These are phyloP conservation scores for Scheffersomyces segobiensis DNA, from an alignment of 1,139 yeast species.

Conservation along the genomic window DNA sequence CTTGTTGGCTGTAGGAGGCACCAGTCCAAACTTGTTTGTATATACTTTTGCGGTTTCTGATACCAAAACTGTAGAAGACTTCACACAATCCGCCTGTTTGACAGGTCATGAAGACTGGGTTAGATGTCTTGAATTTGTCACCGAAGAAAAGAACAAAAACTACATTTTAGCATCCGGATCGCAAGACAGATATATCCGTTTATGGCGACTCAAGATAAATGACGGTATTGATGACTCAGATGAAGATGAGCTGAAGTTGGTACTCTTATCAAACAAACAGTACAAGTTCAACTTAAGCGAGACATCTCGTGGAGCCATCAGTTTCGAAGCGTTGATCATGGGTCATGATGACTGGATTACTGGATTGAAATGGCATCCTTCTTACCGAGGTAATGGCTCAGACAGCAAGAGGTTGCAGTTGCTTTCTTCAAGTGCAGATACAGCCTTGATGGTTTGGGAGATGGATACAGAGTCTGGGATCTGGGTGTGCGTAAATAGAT, in stretches of 20 bases:
- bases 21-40: conserved; percentile 58
- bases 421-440: conserved; percentile 88
- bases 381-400: conserved; percentile 5
- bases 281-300: conserved; percentile 50
- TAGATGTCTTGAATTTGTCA: conserved; percentile 65
- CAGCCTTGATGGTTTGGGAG: conserved; percentile 94
- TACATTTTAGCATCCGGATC: conserved; percentile 80
- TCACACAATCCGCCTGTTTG: conserved; percentile 51
- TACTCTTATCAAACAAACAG: conserved; percentile 64
- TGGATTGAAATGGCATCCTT: conserved; percentile 78
- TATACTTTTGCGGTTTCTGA: conserved; percentile 40
- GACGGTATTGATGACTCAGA: conserved; percentile 58
- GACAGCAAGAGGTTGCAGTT: conserved; percentile 48
- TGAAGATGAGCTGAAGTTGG: conserved; percentile 55
- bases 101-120: conserved; percentile 97
- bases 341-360: conserved; percentile 99
- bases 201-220: conserved; percentile 73
- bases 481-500: conserved; percentile 79
- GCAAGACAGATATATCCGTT: conserved; percentile 83
- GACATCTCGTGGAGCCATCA: conserved; percentile 50
- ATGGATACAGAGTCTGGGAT: conserved; percentile 86
- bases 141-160: conserved; percentile 45
- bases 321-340: conserved; percentile 90
- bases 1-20: conserved; percentile 82
- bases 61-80: conserved; percentile 11